Conservation (phyloP, 2,329 filamentous ascomycete species). For the Cladosporium phlei region DNA sequence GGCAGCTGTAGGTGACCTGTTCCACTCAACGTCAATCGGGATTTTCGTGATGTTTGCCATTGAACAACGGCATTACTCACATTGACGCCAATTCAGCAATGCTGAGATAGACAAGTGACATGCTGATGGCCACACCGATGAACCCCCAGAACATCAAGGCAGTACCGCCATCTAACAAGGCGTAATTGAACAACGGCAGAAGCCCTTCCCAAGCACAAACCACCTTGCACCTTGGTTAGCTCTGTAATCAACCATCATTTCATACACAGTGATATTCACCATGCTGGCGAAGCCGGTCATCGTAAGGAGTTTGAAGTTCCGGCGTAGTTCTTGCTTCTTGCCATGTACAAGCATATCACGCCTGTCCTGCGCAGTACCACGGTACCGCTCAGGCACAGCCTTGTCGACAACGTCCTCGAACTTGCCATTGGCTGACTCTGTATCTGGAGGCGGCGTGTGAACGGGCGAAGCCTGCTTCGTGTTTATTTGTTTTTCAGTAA, state of each 20-base stretch:
- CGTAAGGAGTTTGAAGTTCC: conserved; percentile 11
- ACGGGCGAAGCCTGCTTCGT: neutral
- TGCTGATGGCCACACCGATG: conserved; percentile 25
- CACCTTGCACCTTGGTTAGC: no score
- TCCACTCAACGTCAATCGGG: neutral
- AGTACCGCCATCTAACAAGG: conserved; percentile 20
- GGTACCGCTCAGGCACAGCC: conserved; percentile 9
- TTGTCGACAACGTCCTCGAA: neutral
- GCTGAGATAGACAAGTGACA: conserved; percentile 21
- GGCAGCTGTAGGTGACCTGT: conserved; percentile 26
- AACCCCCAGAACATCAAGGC: conserved; percentile 33
- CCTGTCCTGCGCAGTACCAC: conserved; percentile 8
- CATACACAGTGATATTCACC: no score
- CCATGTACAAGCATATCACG: conserved; percentile 13
- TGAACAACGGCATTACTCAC: conserved; percentile 12
- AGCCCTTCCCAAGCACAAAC: conserved; percentile 5
- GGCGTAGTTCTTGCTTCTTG: conserved; percentile 11
- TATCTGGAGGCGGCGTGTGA: neutral
- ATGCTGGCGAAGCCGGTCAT: conserved; percentile 25
- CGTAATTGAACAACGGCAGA: conserved; percentile 4
- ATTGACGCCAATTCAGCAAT: conserved; percentile 32
- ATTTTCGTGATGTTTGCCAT: no score
- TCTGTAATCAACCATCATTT: no score
- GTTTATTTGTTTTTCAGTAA: neutral
- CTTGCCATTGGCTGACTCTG: neutral